phyloP scores from a whole-genome alignment of 2,329 filamentous ascomycete genomes.

The Fonsecaea pedrosoi region DNA sequence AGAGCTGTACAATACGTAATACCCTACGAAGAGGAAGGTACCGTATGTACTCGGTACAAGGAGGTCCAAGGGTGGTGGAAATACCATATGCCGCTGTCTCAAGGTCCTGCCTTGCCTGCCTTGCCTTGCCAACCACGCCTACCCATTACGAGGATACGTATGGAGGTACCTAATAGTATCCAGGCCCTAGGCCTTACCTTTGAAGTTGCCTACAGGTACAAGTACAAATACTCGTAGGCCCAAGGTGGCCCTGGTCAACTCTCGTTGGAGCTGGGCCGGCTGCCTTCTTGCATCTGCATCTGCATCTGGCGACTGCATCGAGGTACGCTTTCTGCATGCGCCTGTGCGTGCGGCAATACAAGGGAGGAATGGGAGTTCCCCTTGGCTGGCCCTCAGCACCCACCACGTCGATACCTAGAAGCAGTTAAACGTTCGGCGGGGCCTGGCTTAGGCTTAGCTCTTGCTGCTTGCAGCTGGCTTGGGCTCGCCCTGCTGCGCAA shows the following conservation, averaged over 20 bases:
- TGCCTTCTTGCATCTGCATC: slow-evolving; percentile 1
- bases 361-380: neutral
- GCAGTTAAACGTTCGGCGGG: slow-evolving; percentile 20
- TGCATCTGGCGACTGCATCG: slow-evolving; percentile 4
- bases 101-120: too few species aligned
- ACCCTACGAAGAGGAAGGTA: neutral
- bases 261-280: neutral
- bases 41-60: neutral
- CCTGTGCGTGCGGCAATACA: neutral
- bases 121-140: neutral
- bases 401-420: neutral
- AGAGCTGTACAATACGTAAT: neutral
- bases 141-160: too few species aligned
- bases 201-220: too few species aligned
- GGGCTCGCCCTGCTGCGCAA: neutral
- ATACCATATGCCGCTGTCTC: neutral
- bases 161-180: neutral
- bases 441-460: slow-evolving; percentile 15
- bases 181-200: neutral
- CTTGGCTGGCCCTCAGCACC: neutral
- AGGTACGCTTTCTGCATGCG: neutral
- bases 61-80: neutral
- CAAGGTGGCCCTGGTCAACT: neutral
- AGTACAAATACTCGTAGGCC: too few species aligned
- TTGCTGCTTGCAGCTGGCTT: neutral